A percentile compares a stretch with the other conserved stretches of the same genome.
These are phyloP conservation scores for Leccinum subrobustum DNA, from an alignment of 1,284 basidiomycete genomes.

Conservation along the genomic window DNA sequence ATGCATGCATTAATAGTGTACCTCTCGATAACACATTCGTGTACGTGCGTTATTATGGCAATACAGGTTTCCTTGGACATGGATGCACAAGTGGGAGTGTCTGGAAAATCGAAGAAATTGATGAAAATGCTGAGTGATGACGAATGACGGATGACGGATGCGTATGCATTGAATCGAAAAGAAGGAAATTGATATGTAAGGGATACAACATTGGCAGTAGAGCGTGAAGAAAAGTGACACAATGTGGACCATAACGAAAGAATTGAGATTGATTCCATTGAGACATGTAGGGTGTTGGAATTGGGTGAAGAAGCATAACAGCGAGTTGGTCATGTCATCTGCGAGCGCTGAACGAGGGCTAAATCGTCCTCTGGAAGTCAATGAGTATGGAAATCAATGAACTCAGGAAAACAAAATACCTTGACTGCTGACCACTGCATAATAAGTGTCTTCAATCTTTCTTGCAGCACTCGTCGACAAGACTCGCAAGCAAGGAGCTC, in stretches of 20 bases:
- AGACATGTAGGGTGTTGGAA: not conserved
- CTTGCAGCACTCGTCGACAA: conserved; percentile 57
- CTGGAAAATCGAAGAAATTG: not conserved
- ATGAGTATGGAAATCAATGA: conserved; percentile 11
- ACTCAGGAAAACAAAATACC: conserved; percentile 36
- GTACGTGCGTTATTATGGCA: conserved; percentile 8
- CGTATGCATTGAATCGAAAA: not conserved
- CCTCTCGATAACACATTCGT: conserved; percentile 12
- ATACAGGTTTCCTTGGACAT: conserved; percentile 12
- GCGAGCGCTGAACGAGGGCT: conserved; percentile 3
- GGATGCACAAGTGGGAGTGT: not conserved
- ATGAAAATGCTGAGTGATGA: conserved; percentile 4
- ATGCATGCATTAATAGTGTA: conserved; percentile 4
- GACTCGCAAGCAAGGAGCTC: conserved; percentile 60
- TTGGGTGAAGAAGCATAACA: conserved; percentile 11
- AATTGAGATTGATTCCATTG: not conserved
- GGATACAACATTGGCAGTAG: not conserved
- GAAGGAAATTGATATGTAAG: conserved; percentile 3
- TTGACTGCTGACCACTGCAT: conserved; percentile 78
- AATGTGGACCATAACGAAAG: not conserved
- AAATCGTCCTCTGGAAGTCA: conserved; percentile 34
- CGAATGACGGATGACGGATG: not conserved
- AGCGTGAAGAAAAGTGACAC: not conserved
- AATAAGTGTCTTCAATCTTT: conserved; percentile 66
- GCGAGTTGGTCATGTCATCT: not conserved